Evolutionary conservation across 148 eudicot species (phyloP), one percentile per base, ranked within the genome.

Genomic region (Hydrangea macrophylla): DNA sequence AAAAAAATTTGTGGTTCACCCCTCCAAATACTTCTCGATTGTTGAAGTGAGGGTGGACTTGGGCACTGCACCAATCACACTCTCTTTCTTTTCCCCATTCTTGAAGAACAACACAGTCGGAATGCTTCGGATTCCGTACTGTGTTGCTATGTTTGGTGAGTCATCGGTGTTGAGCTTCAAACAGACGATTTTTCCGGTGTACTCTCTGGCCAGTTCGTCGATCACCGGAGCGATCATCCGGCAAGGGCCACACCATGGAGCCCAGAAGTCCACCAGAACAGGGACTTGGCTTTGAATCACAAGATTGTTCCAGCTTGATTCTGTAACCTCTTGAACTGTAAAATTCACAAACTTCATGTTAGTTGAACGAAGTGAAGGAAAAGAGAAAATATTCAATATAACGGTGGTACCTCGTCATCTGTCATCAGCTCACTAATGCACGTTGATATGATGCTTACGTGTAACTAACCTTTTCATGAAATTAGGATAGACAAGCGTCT

Each of bases 191-290:
- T 84, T 84, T 57, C 85, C 85, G 0, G 80, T 20, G 68, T 81
- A 84, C 18, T 81, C 83, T 45, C 81, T 81, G 18, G 88, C 88
- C 69, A 84, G 45, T 12, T 81, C 85, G 15, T 81, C 85, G 55
- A 84, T 61, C 15, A 70, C 70, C 39, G 88, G 83, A 7, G 79
- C 76, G 0, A 84, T 84, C 70, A 84, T 48, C 70, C 79, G 66
- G 67, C 88, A 84, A 0, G 85, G 85, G 13, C 85, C 88, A 18
- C 88, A 79, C 85, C 83, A 81, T 32, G 85, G 88, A 10, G 88
- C 88, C 88, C 88, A 84, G 59, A 84, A 79, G 45, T 81, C 85
- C 28, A 84, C 88, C 45, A 84, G 53, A 51, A 79, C 88, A 4
- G 83, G 85, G 2, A 58, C 54, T 28, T 73, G 72, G 64, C 79